Percentiles rank a stretch among this genome's conserved stretches.
These are phyloP conservation scores for Triticum aestivum DNA, from an alignment of 176 grass and related monocot species.

Conservation along the genomic window DNA sequence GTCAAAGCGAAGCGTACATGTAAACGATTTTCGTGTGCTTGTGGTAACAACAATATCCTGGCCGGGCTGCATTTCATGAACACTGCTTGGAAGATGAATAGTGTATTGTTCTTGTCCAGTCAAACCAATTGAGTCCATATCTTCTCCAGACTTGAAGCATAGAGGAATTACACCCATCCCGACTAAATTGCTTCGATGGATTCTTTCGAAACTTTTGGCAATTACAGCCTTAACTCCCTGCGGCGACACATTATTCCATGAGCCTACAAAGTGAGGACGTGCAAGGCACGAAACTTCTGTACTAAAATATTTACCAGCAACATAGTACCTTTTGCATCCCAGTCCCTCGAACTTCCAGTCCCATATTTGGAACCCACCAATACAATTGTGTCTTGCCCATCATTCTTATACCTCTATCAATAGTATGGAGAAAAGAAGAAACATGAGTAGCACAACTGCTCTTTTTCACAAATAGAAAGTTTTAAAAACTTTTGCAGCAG, in stretches of 20 bases:
- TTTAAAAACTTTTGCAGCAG: background rate
- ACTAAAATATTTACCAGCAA: conserved; percentile 29
- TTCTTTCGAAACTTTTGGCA: conserved; percentile 42
- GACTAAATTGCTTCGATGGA: conserved; percentile 49
- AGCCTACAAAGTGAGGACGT: background rate
- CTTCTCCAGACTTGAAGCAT: conserved; percentile 41
- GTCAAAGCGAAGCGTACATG: conserved; percentile 33
- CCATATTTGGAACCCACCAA: conserved; percentile 50
- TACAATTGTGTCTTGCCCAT: conserved; percentile 45
- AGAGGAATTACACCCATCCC: conserved; percentile 44
- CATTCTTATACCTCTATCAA: conserved; percentile 40
- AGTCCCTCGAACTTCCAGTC: conserved; percentile 48
- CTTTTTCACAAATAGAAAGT: background rate
- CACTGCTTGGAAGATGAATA: conserved; percentile 35
- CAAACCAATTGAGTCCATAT: conserved; percentile 47
- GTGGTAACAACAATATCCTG: conserved; percentile 32
- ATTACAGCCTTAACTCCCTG: conserved; percentile 41
- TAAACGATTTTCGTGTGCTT: conserved; percentile 25
- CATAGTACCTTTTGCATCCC: conserved; percentile 44
- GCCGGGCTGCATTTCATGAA: conserved; percentile 26
- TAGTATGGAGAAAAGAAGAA: background rate
- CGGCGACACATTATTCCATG: background rate
- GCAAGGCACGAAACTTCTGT: background rate
- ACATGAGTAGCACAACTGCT: background rate
- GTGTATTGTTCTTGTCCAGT: conserved; percentile 43